phyloP scores from a whole-genome alignment of 1,284 basidiomycete genomes.

The Moesziomyces sp. region DNA sequence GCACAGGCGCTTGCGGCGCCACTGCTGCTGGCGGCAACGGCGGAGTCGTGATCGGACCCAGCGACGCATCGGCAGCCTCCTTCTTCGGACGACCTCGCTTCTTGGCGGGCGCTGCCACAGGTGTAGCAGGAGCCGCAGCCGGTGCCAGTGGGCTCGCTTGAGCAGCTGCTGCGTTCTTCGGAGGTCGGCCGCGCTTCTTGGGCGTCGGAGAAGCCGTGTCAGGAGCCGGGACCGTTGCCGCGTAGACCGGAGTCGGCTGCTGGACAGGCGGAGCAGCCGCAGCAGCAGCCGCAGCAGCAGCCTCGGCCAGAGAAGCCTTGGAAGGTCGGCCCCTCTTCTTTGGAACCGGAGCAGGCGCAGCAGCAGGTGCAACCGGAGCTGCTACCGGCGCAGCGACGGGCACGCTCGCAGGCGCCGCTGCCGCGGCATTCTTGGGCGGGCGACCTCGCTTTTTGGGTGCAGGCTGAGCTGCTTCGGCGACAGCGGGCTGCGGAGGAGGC shows the following conservation, averaged over 20 bases:
- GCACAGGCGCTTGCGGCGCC: conserved; percentile 12
- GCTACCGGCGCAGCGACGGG: conserved; percentile 1
- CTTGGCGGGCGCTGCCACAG: conserved; percentile 8
- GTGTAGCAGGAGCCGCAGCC: conserved; percentile 1
- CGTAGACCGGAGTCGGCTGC: background rate
- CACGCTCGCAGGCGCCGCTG: conserved; percentile 1
- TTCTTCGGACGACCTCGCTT: conserved; percentile 34
- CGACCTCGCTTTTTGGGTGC: conserved; percentile 37
- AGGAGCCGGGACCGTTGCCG: background rate
- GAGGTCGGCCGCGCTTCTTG: conserved; percentile 35
- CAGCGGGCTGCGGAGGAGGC: background rate
- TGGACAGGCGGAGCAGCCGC: conserved; percentile 2
- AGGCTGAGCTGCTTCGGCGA: conserved; percentile 3
- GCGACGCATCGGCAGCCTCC: conserved; percentile 12
- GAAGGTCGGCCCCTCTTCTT: conserved; percentile 43
- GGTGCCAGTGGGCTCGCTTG: background rate
- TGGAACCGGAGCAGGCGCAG: conserved; percentile 3
- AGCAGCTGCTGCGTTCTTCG: conserved; percentile 6
- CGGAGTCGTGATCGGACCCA: conserved; percentile 24
- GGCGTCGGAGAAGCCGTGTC: conserved; percentile 1
- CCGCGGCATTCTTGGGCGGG: conserved; percentile 19
- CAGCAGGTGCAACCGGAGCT: background rate
- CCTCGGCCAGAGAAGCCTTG: conserved; percentile 24
- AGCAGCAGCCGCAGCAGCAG: conserved; percentile 10
- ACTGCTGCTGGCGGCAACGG: conserved; percentile 14